Base-by-base conservation (phyloP, 306 rosid genomes). In the Fragaria ananassa region DNA sequence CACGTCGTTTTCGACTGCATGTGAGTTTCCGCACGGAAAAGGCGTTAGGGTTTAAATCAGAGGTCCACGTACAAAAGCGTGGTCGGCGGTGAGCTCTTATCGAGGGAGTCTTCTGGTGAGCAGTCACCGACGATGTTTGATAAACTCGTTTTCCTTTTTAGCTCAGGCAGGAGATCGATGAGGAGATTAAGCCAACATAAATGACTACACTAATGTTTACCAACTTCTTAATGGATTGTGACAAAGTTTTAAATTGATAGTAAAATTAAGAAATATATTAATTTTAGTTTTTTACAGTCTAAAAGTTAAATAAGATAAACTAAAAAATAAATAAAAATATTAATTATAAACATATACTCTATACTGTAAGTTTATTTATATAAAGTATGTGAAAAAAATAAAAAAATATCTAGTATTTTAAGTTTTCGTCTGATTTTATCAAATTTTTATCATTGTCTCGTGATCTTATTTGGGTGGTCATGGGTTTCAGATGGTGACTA, bases 1-100 rank as follows among this genome's bases (percentile, higher is more conserved):
- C 66, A 60, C 66, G 66, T 60, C 66, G 66, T 60, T 60, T 60
- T 60, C 66, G 7, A 6, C 3, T 60, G 39, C 66, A 27, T 60
- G 66, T 60, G 66, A 60, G 66, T 57, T 21, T 23, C 63, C 10
- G 34, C 63, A 21, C 13, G 6, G 63, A 11, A 57, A 57, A 9
- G 27, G 15, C 57, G 2, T 17, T 51, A 51, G 57, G 57, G 57
- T 51, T 12, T 19, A 2, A 53, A 53, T 53, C 23, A 53, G 27
- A 54, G 66, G 37, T 60, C 66, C 66, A 60, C 66, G 45, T 42
- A 42, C 45, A 2, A 4, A 27, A 60, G 29, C 19, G 39, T 12
- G 35, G 19, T 60, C 66, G 66, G 66, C 18, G 31, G 34, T 58
- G 64, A 58, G 35, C 35, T 31, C 35, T 31, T 3, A 31, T 31